phyloP scores from a whole-genome alignment of 1,284 basidiomycete genomes.

The Sporisorium sorghi region DNA sequence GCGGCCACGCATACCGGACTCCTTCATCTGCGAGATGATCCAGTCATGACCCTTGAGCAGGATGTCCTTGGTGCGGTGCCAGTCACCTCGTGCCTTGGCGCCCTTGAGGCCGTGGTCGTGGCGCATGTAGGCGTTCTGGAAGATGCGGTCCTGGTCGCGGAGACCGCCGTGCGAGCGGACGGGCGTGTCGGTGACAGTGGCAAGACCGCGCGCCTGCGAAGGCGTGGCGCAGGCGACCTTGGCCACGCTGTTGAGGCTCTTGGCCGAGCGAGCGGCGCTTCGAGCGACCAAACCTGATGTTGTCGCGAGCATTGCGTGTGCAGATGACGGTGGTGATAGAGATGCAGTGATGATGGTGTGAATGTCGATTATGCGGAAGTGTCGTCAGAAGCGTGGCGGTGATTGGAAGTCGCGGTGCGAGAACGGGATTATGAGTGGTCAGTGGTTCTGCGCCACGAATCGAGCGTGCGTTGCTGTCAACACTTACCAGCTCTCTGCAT shows the following conservation, averaged over 20 bases:
- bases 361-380: background rate
- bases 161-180: conserved; percentile 65
- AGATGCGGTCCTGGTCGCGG: conserved; percentile 69
- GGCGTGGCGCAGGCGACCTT: conserved; percentile 49
- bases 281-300: conserved; percentile 49
- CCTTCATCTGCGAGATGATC: conserved; percentile 96
- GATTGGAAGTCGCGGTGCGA: conserved; percentile 1
- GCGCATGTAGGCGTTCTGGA: conserved; percentile 68
- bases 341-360: background rate
- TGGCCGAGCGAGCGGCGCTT: conserved; percentile 51
- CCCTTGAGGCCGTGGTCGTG: conserved; percentile 68
- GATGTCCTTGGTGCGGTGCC: conserved; percentile 98
- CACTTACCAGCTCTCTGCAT: conserved; percentile 52
- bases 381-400: background rate
- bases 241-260: conserved; percentile 42
- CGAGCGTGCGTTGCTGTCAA: background rate
- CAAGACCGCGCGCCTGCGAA: conserved; percentile 59
- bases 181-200: conserved; percentile 66
- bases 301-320: background rate
- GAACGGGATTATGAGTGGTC: conserved; percentile 3
- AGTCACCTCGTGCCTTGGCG: conserved; percentile 87
- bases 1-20: conserved; percentile 92
- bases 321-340: background rate
- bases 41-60: conserved; percentile 93
- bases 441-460: conserved; percentile 10